Base-by-base conservation (phyloP, 495 filamentous ascomycete species). In the Podospora pseudocomata region DNA sequence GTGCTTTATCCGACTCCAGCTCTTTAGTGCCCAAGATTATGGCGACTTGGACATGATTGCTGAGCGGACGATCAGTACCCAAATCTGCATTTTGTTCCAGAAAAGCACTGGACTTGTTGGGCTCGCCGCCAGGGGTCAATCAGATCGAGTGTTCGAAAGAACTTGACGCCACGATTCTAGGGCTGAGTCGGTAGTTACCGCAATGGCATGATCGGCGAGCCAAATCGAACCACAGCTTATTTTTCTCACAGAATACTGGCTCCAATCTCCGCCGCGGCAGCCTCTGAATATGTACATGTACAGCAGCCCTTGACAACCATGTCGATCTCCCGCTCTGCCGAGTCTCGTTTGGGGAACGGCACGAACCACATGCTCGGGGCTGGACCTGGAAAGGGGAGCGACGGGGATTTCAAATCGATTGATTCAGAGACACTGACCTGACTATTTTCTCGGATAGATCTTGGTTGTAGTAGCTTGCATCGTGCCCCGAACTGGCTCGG, bases 161-260 rank as follows among this genome's bases (percentile, higher is more conserved):
- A 39, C 32, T 63, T 2, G 61, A 63, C 61, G 61, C 61, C 61
- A 63, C 64, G 26, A 32, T 65, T 56, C 30, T 32, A 65, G 64
- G 53, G 64, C 64, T 56, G 55, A 58, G 27, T 58, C 53, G 64
- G 64, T 28, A 49, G 64, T 32, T 57, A 58, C 53, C 74, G 61
- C 57, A 65, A 53, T 61, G 65, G 39, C 44, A 32, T 63, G 69
- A 49, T 55, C 44, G 54, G 20, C 56, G 63, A 2, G 67, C 23
- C 53, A 9, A 57, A 65, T 65, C 64, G 64, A 58, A 65, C 55
- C 28, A 65, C 57, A 58, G 20, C 64, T 6, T 6, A 19, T 32
- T 23, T 32, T 13, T 23, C 39, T 19, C 4, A 26, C 26, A 19
- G 63, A 20, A 27, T 56, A 54, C 49, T 44, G 20, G 19, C 19